Percentiles rank a stretch among this genome's conserved stretches.
Conservation (phyloP, 768 basidiomycete genomes). For the Mycena galericulata region DNA sequence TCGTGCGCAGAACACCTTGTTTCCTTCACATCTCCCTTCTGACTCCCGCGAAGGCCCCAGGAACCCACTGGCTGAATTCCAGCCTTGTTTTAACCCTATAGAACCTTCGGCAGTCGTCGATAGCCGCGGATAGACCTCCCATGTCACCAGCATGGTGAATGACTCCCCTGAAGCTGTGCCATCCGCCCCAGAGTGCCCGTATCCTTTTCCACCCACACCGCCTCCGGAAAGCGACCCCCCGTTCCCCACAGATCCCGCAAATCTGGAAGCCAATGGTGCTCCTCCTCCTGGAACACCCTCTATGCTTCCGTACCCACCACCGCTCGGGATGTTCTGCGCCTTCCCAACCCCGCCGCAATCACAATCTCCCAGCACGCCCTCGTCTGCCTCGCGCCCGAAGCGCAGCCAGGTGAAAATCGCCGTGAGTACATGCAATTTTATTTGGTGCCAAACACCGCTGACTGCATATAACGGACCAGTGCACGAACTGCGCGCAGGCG, state of each 20-base stretch:
- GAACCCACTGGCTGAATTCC: neutral
- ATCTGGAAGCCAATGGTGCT: constrained; percentile 15
- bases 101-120: neutral
- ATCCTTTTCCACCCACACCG: constrained; percentile 22
- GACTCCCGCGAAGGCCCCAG: neutral
- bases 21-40: neutral
- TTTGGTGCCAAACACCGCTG: neutral
- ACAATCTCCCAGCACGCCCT: neutral
- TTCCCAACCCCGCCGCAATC: constrained; percentile 18
- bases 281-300: constrained; percentile 14
- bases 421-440: constrained; percentile 38
- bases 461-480: constrained; percentile 49
- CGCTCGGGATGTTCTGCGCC: constrained; percentile 24
- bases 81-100: neutral
- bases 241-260: constrained; percentile 18
- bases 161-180: constrained; percentile 14
- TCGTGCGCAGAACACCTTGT: neutral
- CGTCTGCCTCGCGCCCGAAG: constrained; percentile 66
- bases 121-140: too few relatives aligned
- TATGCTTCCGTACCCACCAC: constrained; percentile 29
- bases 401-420: constrained; percentile 93
- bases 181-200: constrained; percentile 17
- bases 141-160: constrained; percentile 22
- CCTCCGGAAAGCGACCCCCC: constrained; percentile 19
- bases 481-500: constrained; percentile 88